Percentiles rank a stretch among this genome's conserved stretches.
Evolutionary conservation across 2,329 filamentous ascomycete genomes (phyloP).

Genomic region (Ascocoryne sarcoides): DNA sequence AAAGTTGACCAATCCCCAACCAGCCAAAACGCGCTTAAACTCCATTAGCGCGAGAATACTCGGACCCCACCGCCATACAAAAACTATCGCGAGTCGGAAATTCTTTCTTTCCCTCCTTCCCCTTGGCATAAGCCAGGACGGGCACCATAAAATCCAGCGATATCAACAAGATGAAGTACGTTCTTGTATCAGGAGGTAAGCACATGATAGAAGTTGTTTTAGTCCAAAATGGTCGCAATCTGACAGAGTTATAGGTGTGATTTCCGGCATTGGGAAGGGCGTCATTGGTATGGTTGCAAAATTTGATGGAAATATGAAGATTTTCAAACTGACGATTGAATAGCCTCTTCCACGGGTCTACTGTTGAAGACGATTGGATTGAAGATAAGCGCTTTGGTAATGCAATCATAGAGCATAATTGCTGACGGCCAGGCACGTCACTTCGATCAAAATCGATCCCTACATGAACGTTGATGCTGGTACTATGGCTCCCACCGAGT

Average conservation of each 20-base stretch:
- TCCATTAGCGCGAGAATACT: no score
- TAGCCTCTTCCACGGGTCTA: conserved; percentile 62
- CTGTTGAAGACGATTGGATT: conserved; percentile 74
- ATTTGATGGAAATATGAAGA: not conserved
- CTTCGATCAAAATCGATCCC: conserved; percentile 62
- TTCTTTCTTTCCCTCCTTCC: conserved; percentile 18
- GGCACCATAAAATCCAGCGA: conserved; percentile 18
- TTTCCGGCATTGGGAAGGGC: conserved; percentile 53
- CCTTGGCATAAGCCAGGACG: conserved; percentile 22
- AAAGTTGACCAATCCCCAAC: no score
- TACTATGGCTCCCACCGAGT: conserved; percentile 55
- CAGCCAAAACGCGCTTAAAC: no score
- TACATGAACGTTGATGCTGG: conserved; percentile 73
- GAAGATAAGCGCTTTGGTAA: conserved; percentile 48
- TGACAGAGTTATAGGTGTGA: conserved; percentile 32
- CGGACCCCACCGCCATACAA: not conserved
- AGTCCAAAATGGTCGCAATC: conserved; percentile 1
- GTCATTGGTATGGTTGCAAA: conserved; percentile 49
- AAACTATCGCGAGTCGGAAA: not conserved
- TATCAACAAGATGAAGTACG: conserved; percentile 62
- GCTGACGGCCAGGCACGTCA: conserved; percentile 40
- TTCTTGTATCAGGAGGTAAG: conserved; percentile 67
- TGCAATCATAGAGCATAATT: conserved; percentile 1
- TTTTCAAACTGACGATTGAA: conserved; percentile 15
- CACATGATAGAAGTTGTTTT: not conserved